A percentile compares a stretch with the other conserved stretches of the same genome.
Conservation (phyloP, 441 rosid genomes). For the Populus hybrid region DNA sequence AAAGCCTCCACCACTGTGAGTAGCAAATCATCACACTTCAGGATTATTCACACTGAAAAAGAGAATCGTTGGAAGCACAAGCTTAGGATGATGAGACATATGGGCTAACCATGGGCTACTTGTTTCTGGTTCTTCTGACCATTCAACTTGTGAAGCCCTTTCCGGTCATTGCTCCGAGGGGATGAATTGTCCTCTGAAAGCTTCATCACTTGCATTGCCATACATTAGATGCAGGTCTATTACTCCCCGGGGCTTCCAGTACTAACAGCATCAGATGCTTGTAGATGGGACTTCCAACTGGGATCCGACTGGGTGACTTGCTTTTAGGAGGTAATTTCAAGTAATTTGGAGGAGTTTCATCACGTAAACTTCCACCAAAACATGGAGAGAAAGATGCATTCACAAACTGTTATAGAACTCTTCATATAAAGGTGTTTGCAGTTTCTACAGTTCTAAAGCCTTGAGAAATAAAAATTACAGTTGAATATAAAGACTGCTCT, state of each 20-base stretch:
- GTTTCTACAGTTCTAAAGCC: slow-evolving; percentile 87
- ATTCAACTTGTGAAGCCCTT: slow-evolving; percentile 41
- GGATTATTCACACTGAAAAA: slow-evolving; percentile 8
- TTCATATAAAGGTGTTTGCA: slow-evolving; percentile 86
- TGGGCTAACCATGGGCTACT: slow-evolving; percentile 54
- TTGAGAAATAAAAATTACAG: slow-evolving; percentile 32
- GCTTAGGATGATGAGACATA: slow-evolving; percentile 5
- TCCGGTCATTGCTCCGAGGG: slow-evolving; percentile 48
- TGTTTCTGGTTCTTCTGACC: slow-evolving; percentile 54
- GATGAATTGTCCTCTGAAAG: slow-evolving; percentile 49
- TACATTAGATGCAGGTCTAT: slow-evolving; percentile 38
- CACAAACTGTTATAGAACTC: slow-evolving; percentile 78
- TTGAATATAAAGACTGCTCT: slow-evolving; percentile 15
- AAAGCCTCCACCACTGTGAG: slow-evolving; percentile 41
- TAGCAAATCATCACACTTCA: slow-evolving; percentile 21
- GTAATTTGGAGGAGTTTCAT: slow-evolving; percentile 48
- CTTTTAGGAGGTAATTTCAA: slow-evolving; percentile 71
- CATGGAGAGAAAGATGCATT: slow-evolving; percentile 53
- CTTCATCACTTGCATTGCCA: slow-evolving; percentile 43
- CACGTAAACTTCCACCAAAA: slow-evolving; percentile 30
- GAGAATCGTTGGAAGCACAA: background rate
- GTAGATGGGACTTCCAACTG: slow-evolving; percentile 44
- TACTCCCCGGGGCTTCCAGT: slow-evolving; percentile 57
- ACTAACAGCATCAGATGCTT: slow-evolving; percentile 37
- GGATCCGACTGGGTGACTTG: slow-evolving; percentile 50